These are phyloP conservation scores for Cryptococcus sp. DNA, from an alignment of 1,284 basidiomycete species.

Conservation along the genomic window DNA sequence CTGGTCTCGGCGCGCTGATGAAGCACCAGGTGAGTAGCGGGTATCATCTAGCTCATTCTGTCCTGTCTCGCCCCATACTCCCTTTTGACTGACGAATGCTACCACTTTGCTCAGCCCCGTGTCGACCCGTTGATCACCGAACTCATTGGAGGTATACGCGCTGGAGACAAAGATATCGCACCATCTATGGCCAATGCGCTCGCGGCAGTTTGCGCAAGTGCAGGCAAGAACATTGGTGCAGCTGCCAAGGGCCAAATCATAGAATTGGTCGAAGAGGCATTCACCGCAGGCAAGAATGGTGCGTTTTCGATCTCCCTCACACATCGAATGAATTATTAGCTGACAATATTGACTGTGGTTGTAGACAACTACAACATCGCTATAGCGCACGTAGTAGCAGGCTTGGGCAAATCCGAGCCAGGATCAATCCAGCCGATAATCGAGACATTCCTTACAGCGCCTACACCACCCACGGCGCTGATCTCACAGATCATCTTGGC, in stretches of 20 bases:
- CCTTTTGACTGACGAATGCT: constrained; percentile 4
- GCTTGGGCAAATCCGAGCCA: constrained; percentile 64
- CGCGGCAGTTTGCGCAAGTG: constrained; percentile 73
- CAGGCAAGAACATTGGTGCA: constrained; percentile 72
- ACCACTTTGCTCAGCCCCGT: constrained; percentile 44
- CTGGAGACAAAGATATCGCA: constrained; percentile 71
- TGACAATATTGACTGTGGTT: neutral
- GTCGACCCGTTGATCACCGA: constrained; percentile 78
- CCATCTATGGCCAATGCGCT: constrained; percentile 75
- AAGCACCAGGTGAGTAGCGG: constrained; percentile 66
- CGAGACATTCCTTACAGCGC: constrained; percentile 55
- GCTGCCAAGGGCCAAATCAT: constrained; percentile 70
- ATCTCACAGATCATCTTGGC: constrained; percentile 67
- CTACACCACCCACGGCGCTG: constrained; percentile 50
- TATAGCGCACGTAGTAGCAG: constrained; percentile 66
- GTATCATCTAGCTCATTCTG: too few species aligned
- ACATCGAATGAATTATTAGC: neutral
- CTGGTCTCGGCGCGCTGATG: constrained; percentile 91
- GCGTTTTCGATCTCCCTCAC: constrained; percentile 21
- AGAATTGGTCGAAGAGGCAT: constrained; percentile 77
- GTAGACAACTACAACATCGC: constrained; percentile 73
- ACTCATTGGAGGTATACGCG: constrained; percentile 59
- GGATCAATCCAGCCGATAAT: constrained; percentile 69
- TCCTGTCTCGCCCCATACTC: too few species aligned
- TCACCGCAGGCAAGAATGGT: constrained; percentile 73